Base-by-base conservation (phyloP, 305 asterid species). In the Euphrasia arctica region DNA sequence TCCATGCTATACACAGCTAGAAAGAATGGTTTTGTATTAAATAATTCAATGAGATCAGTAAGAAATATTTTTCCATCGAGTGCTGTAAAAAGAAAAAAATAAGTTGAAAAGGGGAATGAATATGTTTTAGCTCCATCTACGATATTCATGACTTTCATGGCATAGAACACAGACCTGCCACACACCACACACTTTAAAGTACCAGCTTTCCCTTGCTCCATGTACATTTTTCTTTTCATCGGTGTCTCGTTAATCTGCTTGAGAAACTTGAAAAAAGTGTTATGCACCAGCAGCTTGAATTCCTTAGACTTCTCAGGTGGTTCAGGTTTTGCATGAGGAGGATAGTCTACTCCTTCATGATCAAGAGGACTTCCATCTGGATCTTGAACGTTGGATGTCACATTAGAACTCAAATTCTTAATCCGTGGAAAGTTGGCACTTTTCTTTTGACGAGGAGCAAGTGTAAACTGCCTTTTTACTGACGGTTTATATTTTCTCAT, bases 141-240 rank as follows among this genome's bases (percentile, higher is more conserved):
- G 66, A 70, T 69, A 79, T 36, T 36, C 42, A 36, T 9, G 42
- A 36, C 42, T 36, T 76, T 52, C 79, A 74, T 66, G 77, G 71
- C 70, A 69, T 68, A 78, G 69, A 77, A 71, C 77, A 85, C 89
- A 75, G 77, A 85, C 92, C 92, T 85, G 83, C 86, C 83, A 58
- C 89, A 80, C 34, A 79, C 81, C 63, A 77, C 68, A 81, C 93
- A 85, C 82, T 79, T 85, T 74, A 85, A 69, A 76, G 66, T 70
- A 83, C 85, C 79, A 66, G 67, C 73, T 57, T 66, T 69, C 71
- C 76, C 81, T 65, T 74, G 76, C 69, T 77, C 83, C 68, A 11
- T 51, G 77, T 68, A 77, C 50, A 72, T 81, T 69, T 69, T 77
- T 63, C 87, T 81, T 67, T 78, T 79, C 39, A 72, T 75, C 10